Evolutionary conservation across 306 rosid genomes (phyloP).

Genomic region (Ochetophila trinervis): DNA sequence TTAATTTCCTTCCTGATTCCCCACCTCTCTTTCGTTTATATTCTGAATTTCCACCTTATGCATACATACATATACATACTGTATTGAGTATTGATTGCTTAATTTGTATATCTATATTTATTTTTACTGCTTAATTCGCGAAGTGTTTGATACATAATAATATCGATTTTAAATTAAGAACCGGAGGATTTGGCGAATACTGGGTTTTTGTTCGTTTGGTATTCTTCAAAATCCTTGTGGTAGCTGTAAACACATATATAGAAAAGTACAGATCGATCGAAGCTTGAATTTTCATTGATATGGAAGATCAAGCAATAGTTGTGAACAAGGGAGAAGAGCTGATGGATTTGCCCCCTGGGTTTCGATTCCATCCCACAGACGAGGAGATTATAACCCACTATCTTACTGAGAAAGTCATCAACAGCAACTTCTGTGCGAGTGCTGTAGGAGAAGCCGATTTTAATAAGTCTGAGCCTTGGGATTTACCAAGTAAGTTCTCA

Average conservation of each 20-base stretch:
- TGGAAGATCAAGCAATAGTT: conserved; percentile 50
- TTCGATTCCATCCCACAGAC: conserved; percentile 91
- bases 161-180: neutral
- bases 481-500: conserved; percentile 63
- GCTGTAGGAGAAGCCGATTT: conserved; percentile 93
- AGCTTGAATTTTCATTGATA: too few relatives aligned
- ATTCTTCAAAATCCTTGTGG: neutral
- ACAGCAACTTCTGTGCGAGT: conserved; percentile 57
- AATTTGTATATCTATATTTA: too few relatives aligned
- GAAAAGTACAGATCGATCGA: neutral
- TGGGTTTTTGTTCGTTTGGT: conserved; percentile 15
- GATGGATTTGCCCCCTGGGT: conserved; percentile 84
- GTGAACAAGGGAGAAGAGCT: conserved; percentile 41
- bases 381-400: conserved; percentile 71
- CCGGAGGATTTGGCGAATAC: conserved; percentile 8
- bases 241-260: neutral
- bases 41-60: too few relatives aligned
- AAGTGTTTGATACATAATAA: too few relatives aligned
- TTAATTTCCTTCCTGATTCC: neutral
- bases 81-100: neutral
- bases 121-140: too few relatives aligned
- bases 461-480: conserved; percentile 95
- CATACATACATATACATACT: neutral
- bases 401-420: conserved; percentile 57
- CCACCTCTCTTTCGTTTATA: too few relatives aligned